A percentile compares a stretch with the other conserved stretches of the same genome.
phyloP scores from a whole-genome alignment of 1,284 basidiomycete species.

The Pseudozyma pruni region DNA sequence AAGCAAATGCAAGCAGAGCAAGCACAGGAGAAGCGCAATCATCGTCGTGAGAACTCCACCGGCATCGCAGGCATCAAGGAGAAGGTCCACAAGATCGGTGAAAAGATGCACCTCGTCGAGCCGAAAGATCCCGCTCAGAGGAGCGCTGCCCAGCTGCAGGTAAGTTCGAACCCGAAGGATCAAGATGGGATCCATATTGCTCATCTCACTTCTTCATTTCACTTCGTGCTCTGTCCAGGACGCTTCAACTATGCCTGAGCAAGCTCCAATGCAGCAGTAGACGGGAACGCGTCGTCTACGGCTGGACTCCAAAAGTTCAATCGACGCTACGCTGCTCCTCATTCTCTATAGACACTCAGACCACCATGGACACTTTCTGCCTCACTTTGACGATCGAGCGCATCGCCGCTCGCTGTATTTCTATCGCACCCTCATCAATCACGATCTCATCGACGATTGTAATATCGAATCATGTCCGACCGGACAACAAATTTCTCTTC shows the following conservation, averaged over 20 bases:
- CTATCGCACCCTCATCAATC: neutral
- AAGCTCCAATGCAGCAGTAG: constrained; percentile 22
- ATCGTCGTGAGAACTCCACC: constrained; percentile 32
- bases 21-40: constrained; percentile 29
- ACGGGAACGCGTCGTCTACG: no score
- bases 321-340: no score
- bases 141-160: constrained; percentile 49
- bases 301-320: no score
- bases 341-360: neutral
- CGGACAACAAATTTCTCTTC: no score
- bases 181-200: no score
- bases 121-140: constrained; percentile 41
- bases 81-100: constrained; percentile 51
- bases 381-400: neutral
- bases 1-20: constrained; percentile 31
- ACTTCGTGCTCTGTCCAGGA: constrained; percentile 11
- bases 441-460: neutral
- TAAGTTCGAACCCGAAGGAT: no score
- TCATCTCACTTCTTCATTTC: no score
- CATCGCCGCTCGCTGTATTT: neutral
- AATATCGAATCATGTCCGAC: no score
- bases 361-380: constrained; percentile 12
- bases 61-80: constrained; percentile 50
- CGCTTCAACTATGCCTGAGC: constrained; percentile 53
- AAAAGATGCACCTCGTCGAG: constrained; percentile 56